A percentile compares a stretch with the other conserved stretches of the same genome.
phyloP scores from a whole-genome alignment of 2,329 filamentous ascomycete genomes.

The Penicillium sp. region DNA sequence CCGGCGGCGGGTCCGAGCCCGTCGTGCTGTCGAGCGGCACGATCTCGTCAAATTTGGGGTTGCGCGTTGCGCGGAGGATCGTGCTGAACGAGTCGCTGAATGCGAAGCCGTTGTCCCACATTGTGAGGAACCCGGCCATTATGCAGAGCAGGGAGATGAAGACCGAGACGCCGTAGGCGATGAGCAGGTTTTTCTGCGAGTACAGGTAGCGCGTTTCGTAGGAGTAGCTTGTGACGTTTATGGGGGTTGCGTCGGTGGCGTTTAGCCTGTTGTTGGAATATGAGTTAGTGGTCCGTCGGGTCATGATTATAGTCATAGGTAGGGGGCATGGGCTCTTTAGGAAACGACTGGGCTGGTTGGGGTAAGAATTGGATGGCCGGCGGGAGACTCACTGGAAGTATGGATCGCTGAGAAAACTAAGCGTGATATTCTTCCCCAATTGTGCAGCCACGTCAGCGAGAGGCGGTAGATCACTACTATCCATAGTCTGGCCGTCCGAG shows the following conservation, averaged over 20 bases:
- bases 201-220: too few relatives aligned
- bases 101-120: conserved; percentile 10
- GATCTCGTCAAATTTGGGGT: conserved; percentile 9
- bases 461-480: too few relatives aligned
- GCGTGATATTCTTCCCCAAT: conserved; percentile 1
- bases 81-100: conserved; percentile 11
- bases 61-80: conserved; percentile 8
- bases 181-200: conserved; percentile 5
- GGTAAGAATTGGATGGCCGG: too few relatives aligned
- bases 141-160: conserved; percentile 6
- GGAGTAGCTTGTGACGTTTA: too few relatives aligned
- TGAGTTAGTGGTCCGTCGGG: too few relatives aligned
- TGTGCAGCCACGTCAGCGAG: background rate
- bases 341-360: too few relatives aligned
- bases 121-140: conserved; percentile 2
- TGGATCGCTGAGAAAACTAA: background rate
- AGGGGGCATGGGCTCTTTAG: too few relatives aligned
- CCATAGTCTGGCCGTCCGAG: too few relatives aligned
- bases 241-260: too few relatives aligned
- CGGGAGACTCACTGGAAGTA: too few relatives aligned
- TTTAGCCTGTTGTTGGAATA: too few relatives aligned
- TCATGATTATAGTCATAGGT: too few relatives aligned
- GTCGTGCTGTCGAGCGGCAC: background rate
- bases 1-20: conserved; percentile 4
- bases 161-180: conserved; percentile 7